Conservation (phyloP, 2,329 filamentous ascomycete species). For the Ilyonectria mors-panacis region DNA sequence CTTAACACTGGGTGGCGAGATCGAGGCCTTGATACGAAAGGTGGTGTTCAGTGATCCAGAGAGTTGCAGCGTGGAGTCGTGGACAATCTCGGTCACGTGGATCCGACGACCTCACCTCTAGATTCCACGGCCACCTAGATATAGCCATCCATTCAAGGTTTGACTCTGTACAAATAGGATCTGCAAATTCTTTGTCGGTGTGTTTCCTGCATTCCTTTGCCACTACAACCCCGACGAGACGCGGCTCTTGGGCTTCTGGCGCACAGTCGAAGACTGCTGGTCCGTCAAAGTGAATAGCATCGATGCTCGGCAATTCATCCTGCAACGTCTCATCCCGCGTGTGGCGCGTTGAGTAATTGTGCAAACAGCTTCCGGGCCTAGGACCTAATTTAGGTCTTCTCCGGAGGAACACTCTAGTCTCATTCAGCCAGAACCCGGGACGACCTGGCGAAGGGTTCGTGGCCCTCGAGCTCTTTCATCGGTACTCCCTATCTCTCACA, state of each 20-base stretch:
- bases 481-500: conserved; percentile 2
- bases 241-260: background rate
- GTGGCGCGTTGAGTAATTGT: conserved; percentile 5
- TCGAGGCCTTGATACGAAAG: background rate
- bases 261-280: background rate
- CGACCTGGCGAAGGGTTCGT: background rate
- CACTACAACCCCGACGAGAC: background rate
- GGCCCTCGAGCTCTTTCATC: background rate
- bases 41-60: background rate
- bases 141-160: background rate
- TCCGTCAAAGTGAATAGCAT: background rate
- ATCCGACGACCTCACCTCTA: background rate
- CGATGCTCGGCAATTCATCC: conserved; percentile 16
- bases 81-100: background rate
- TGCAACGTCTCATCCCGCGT: conserved; percentile 28
- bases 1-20: background rate
- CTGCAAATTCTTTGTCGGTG: background rate
- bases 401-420: background rate
- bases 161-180: background rate
- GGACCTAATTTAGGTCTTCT: background rate
- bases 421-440: background rate
- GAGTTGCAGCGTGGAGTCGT: background rate
- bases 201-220: background rate
- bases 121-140: background rate
- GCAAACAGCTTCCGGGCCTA: conserved; percentile 21